A percentile compares a stretch with the other conserved stretches of the same genome.
phyloP scores from a whole-genome alignment of 176 grass and related monocot species.

The Paspalum vaginatum region DNA sequence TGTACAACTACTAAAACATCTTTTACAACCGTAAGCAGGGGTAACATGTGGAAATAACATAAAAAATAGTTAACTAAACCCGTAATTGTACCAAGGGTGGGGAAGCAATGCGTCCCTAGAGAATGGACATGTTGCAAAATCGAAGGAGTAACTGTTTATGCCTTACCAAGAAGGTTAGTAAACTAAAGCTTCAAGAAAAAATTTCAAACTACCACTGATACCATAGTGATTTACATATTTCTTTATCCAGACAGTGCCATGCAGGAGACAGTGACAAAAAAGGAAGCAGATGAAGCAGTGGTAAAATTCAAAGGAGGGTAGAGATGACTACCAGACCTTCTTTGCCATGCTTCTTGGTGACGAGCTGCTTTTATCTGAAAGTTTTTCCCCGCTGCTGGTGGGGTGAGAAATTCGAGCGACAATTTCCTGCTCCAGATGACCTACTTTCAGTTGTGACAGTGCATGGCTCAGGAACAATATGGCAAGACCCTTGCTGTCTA shows the following conservation, averaged over 20 bases:
- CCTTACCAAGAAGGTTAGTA: slow-evolving; percentile 2
- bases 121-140: neutral
- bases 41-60: neutral
- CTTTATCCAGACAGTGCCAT: neutral
- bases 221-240: neutral
- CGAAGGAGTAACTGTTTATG: neutral
- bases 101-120: neutral
- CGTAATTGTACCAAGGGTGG: neutral
- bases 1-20: neutral
- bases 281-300: slow-evolving; percentile 22
- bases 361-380: slow-evolving; percentile 45
- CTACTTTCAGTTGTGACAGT: slow-evolving; percentile 61
- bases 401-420: slow-evolving; percentile 45
- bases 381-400: slow-evolving; percentile 44
- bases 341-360: slow-evolving; percentile 51
- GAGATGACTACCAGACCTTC: slow-evolving; percentile 37
- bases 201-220: slow-evolving; percentile 11
- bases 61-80: neutral
- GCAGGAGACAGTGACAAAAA: neutral
- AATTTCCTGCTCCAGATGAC: slow-evolving; percentile 54
- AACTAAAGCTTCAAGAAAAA: neutral
- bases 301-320: slow-evolving; percentile 22
- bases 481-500: slow-evolving; percentile 48
- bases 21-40: too few relatives aligned
- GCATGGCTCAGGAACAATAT: slow-evolving; percentile 63